A percentile compares a stretch with the other conserved stretches of the same genome.
These are phyloP conservation scores for Ilex aquifolium DNA, from an alignment of 257 asterid genomes.

Conservation along the genomic window DNA sequence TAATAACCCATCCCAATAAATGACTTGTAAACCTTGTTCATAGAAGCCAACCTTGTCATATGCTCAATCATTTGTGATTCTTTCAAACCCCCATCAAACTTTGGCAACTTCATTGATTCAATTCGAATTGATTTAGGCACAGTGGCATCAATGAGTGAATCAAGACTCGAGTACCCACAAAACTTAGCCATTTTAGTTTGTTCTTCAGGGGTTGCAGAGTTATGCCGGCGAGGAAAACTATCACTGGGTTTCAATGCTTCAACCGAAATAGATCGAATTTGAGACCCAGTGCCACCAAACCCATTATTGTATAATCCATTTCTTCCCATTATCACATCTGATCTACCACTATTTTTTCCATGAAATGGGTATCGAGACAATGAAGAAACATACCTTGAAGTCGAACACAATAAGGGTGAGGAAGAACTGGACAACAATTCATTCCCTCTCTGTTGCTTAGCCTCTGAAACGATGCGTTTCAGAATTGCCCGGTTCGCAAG, in stretches of 20 bases:
- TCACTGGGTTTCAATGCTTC: slow-evolving; percentile 73
- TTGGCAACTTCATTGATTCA: slow-evolving; percentile 54
- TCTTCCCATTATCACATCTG: slow-evolving; percentile 10
- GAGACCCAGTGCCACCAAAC: neutral
- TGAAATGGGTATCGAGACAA: slow-evolving; percentile 48
- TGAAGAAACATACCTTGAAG: slow-evolving; percentile 71
- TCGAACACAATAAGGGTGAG: slow-evolving; percentile 24
- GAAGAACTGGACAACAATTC: neutral
- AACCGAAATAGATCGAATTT: slow-evolving; percentile 58
- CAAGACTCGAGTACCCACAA: slow-evolving; percentile 57
- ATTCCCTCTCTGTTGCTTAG: slow-evolving; percentile 29
- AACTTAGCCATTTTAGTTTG: slow-evolving; percentile 73
- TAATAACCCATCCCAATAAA: slow-evolving; percentile 96
- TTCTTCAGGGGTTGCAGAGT: slow-evolving; percentile 93
- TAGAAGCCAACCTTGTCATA: slow-evolving; percentile 69
- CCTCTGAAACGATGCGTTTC: slow-evolving; percentile 54
- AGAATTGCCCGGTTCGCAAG: slow-evolving; percentile 61
- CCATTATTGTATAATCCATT: slow-evolving; percentile 3
- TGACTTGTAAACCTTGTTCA: slow-evolving; percentile 72
- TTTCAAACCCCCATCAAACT: slow-evolving; percentile 71
- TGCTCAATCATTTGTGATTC: slow-evolving; percentile 90
- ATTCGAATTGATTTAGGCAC: slow-evolving; percentile 85
- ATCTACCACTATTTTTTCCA: slow-evolving; percentile 19
- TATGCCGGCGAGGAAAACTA: slow-evolving; percentile 81
- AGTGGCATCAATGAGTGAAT: slow-evolving; percentile 75